Evolutionary conservation across 2,329 filamentous ascomycete species (phyloP).

Genomic region (Phaeophleospora eucalypticola): DNA sequence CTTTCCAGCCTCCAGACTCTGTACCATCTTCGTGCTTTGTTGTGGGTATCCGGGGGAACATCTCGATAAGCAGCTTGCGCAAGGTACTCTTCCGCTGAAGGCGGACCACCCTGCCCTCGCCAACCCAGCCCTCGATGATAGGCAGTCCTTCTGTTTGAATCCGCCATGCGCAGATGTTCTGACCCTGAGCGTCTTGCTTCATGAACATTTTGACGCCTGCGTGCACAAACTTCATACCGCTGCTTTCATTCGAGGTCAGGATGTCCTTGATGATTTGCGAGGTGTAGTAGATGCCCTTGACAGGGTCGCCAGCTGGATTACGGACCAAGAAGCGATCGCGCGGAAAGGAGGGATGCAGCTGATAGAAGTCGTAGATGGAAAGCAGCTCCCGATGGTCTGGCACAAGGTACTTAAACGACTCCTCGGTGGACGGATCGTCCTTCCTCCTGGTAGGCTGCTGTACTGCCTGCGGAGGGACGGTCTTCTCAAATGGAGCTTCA

Average conservation of each 20-base stretch:
- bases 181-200: slow-evolving; percentile 87
- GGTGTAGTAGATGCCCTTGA: slow-evolving; percentile 96
- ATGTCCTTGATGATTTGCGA: slow-evolving; percentile 80
- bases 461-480: slow-evolving; percentile 14
- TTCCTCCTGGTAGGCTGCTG: slow-evolving; percentile 19
- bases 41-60: slow-evolving; percentile 79
- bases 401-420: slow-evolving; percentile 89
- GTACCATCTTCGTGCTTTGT: slow-evolving; percentile 24
- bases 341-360: slow-evolving; percentile 78
- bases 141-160: slow-evolving; percentile 93
- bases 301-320: slow-evolving; percentile 80
- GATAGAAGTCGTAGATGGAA: slow-evolving; percentile 78
- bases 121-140: slow-evolving; percentile 87
- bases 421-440: slow-evolving; percentile 61
- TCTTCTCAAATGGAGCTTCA: slow-evolving; percentile 27
- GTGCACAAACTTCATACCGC: slow-evolving; percentile 92
- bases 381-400: slow-evolving; percentile 70
- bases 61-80: slow-evolving; percentile 78
- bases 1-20: slow-evolving; percentile 64
- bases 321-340: slow-evolving; percentile 91
- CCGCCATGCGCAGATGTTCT: slow-evolving; percentile 85
- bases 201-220: slow-evolving; percentile 99
- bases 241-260: slow-evolving; percentile 78
- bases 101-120: slow-evolving; percentile 68
- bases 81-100: slow-evolving; percentile 76